phyloP scores from a whole-genome alignment of 2,329 filamentous ascomycete genomes.

The Aspergillus fischeri region DNA sequence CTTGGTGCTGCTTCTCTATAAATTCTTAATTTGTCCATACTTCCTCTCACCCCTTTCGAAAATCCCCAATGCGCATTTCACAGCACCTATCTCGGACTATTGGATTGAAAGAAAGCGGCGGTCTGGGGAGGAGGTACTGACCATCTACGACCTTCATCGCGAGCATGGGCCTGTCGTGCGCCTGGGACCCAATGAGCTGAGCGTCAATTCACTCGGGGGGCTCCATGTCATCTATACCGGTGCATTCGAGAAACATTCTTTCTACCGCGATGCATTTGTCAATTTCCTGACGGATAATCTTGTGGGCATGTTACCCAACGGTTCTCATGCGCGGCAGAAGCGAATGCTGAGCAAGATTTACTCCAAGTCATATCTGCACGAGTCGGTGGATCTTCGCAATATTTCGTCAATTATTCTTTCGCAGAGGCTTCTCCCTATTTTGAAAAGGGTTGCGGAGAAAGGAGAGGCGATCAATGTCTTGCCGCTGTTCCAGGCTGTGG shows the following conservation, averaged over 20 bases:
- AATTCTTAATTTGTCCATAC: slow-evolving; percentile 22
- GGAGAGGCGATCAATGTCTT: slow-evolving; percentile 47
- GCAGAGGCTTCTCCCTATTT: slow-evolving; percentile 53
- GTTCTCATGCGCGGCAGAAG: slow-evolving; percentile 62
- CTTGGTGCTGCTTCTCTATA: slow-evolving; percentile 16
- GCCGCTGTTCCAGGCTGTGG: slow-evolving; percentile 58
- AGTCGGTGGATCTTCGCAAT: slow-evolving; percentile 50
- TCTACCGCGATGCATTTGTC: slow-evolving; percentile 61
- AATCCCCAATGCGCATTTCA: slow-evolving; percentile 62
- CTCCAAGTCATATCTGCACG: slow-evolving; percentile 65
- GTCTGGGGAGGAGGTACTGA: slow-evolving; percentile 52
- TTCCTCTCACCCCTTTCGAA: slow-evolving; percentile 56
- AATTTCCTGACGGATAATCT: slow-evolving; percentile 62
- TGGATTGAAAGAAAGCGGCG: slow-evolving; percentile 62
- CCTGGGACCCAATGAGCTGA: slow-evolving; percentile 60
- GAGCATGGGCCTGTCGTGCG: slow-evolving; percentile 56
- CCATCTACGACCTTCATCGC: slow-evolving; percentile 53
- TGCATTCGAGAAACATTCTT: slow-evolving; percentile 64
- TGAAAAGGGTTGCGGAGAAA: slow-evolving; percentile 24
- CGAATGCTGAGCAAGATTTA: slow-evolving; percentile 71
- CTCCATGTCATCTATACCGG: slow-evolving; percentile 60
- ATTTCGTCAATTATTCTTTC: slow-evolving; percentile 56
- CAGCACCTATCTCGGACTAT: slow-evolving; percentile 52
- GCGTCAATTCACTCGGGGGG: slow-evolving; percentile 59
- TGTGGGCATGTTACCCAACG: slow-evolving; percentile 59